Base-by-base conservation (phyloP, 805 yeast genomes). In the Kurtzmaniella fragi region DNA sequence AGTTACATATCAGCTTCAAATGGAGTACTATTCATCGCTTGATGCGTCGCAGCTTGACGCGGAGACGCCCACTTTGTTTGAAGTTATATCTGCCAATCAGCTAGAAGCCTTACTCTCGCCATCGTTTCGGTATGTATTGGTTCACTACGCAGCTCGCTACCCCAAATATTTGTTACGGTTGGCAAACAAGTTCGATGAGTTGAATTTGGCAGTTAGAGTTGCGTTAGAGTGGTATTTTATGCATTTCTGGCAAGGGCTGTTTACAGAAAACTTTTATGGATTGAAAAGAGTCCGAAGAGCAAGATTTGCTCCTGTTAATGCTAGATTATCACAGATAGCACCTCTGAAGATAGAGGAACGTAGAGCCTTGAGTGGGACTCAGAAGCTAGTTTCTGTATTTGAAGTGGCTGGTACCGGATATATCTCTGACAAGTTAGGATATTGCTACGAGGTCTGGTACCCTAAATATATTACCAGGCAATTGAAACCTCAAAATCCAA, bases 221-320 rank as follows among this genome's bases (percentile, higher is more conserved):
- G 41, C 73, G 3, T 63, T 91, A 1, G 97, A 93, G 57, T 79
- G 79, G 68, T 71, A 75, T 44, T 85, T 82, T 48, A 58, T 91
- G 35, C 73, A 66, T 37, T 68, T 70, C 35, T 85, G 93, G 87
- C 90, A 86, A 51, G 78, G 95, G 0, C 78, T 93, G 2, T 87
- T 91, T 52, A 87, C 95, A 0, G 97, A 91, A 57, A 84, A 85
- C 54, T 91, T 91, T 55, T 91, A 91, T 54, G 98, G 97, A 2
- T 62, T 91, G 46, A 88, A 88, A 53, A 68, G 95, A 35, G 73
- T 75, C 23, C 62, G 61, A 41, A 58, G 53, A 37, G 64, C 70
- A 0, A 64, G 64, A 3, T 49, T 66, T 13, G 52, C 68, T 1
- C 45, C 52, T 33, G 57, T 61, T 38, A 47, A 54, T 31, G 44